A percentile compares a stretch with the other conserved stretches of the same genome.
These are phyloP conservation scores for Chaetomium tenue DNA, from an alignment of 495 filamentous ascomycete genomes.

Conservation along the genomic window DNA sequence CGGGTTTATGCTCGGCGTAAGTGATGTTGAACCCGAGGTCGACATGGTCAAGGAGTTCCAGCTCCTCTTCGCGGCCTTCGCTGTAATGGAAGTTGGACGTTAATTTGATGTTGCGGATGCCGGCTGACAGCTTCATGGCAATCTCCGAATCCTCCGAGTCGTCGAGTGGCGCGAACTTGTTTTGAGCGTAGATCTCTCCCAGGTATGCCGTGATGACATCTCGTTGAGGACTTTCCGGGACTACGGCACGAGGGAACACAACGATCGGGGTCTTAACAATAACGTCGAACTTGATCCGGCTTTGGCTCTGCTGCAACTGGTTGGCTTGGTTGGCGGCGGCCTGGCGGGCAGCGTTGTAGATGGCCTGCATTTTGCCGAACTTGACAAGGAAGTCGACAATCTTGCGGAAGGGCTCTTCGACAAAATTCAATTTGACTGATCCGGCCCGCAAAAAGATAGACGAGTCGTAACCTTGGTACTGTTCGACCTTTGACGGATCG, in stretches of 20 bases:
- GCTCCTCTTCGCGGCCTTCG: constrained; percentile 69
- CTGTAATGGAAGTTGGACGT: constrained; percentile 87
- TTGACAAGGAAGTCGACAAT: constrained; percentile 97
- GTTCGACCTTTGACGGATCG: constrained; percentile 62
- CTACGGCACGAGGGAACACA: constrained; percentile 78
- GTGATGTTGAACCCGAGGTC: constrained; percentile 89
- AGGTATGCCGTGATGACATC: constrained; percentile 90
- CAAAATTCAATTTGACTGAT: constrained; percentile 92
- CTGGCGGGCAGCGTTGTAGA: constrained; percentile 94
- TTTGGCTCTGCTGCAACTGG: constrained; percentile 84
- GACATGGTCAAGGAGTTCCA: constrained; percentile 95
- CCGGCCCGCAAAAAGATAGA: constrained; percentile 85
- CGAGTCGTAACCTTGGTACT: constrained; percentile 93
- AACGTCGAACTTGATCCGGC: constrained; percentile 89
- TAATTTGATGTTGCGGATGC: constrained; percentile 85
- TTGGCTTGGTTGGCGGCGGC: constrained; percentile 93
- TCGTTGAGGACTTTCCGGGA: constrained; percentile 55
- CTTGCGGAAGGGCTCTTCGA: constrained; percentile 96
- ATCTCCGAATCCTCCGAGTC: constrained; percentile 66
- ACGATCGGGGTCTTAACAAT: constrained; percentile 91
- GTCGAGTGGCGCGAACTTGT: constrained; percentile 79
- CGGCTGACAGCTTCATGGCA: constrained; percentile 85
- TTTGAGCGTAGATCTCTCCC: constrained; percentile 95
- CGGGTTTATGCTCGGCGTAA: constrained; percentile 78
- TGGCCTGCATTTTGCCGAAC: constrained; percentile 98